Evolutionary conservation across 2,329 filamentous ascomycete species (phyloP), one percentile per base, ranked within the genome.

Genomic region (Diplodia seriata): DNA sequence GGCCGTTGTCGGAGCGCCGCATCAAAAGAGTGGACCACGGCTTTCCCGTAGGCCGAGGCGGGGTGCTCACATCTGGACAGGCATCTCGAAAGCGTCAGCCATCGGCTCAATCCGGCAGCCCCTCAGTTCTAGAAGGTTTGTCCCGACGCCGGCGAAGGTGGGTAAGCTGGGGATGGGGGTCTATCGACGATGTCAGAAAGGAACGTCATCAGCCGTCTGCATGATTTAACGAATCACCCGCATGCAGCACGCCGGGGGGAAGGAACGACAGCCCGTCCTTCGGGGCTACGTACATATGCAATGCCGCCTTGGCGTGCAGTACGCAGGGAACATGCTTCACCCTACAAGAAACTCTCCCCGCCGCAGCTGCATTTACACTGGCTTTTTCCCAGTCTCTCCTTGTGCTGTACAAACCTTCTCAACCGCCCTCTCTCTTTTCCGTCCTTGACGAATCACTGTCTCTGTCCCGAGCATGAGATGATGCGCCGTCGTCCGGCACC

Each of bases 401-500:
- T 26, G 12, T 8, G 2, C 31, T 33, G 31, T 33, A 33, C 31
- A 33, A 2, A 33, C 1, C 15, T 54, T 33, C 11, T 7, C 51
- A 55, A 31, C 26, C 26, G 9, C 23, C 18, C 33, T 18, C 29
- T n/a, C 29, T 55, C 26, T 12, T 20, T n/a, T n/a, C 26, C 4
- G 49, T 26, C 31, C 31, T 54, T 18, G 51, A 9, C 26, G 9
- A 11, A 29, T 33, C n/a, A 29, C 51, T 33, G 5, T 31, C 51
- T 51, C 49, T 23, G 49, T 51, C 29, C 15, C 31, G 18, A 36
- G 4, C 54, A 56, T 56, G 54, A 56, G 54, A 56, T 56, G 54
- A 56, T 56, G 54, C 54, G 55, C 55, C 55, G 20, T n/a, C 55
- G 18, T 15, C 33, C 31, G 31, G 15, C 38, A 18, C 55, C 18